Evolutionary conservation across 495 filamentous ascomycete species (phyloP).

Genomic region (Hypoxylon trugodes): DNA sequence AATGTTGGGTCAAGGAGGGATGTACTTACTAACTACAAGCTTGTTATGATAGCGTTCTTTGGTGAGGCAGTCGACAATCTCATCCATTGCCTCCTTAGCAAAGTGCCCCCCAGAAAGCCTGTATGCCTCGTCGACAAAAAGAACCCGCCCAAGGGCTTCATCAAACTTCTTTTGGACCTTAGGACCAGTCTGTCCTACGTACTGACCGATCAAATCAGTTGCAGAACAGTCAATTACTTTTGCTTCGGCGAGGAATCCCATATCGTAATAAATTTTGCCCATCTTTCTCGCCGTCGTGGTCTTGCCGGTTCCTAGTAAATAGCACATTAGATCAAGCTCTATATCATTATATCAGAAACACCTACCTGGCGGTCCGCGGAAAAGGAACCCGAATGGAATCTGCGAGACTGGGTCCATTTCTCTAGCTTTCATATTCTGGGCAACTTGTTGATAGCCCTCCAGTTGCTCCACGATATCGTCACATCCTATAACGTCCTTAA

Average conservation of each 20-base stretch:
- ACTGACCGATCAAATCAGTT: conserved; percentile 68
- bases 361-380: conserved; percentile 51
- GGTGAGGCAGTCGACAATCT: conserved; percentile 74
- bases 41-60: conserved; percentile 69
- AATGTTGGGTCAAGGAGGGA: not conserved
- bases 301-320: conserved; percentile 73
- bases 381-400: conserved; percentile 56
- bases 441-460: conserved; percentile 66
- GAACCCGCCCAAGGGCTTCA: conserved; percentile 66
- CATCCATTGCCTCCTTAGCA: conserved; percentile 76
- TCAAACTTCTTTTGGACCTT: conserved; percentile 68
- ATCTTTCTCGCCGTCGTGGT: conserved; percentile 76
- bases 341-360: conserved; percentile 7
- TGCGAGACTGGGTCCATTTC: conserved; percentile 64
- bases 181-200: conserved; percentile 70
- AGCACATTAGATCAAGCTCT: conserved; percentile 48
- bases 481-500: conserved; percentile 71
- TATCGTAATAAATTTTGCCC: conserved; percentile 77
- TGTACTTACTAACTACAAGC: conserved; percentile 64
- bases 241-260: conserved; percentile 65
- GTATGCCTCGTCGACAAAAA: conserved; percentile 77
- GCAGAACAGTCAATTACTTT: conserved; percentile 69
- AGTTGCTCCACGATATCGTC: conserved; percentile 68
- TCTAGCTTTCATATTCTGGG: conserved; percentile 61
- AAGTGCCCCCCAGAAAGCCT: conserved; percentile 65